Evolutionary conservation across 2,329 filamentous ascomycete genomes (phyloP), one percentile per base, ranked within the genome.

Genomic region (Nemania sp.): DNA sequence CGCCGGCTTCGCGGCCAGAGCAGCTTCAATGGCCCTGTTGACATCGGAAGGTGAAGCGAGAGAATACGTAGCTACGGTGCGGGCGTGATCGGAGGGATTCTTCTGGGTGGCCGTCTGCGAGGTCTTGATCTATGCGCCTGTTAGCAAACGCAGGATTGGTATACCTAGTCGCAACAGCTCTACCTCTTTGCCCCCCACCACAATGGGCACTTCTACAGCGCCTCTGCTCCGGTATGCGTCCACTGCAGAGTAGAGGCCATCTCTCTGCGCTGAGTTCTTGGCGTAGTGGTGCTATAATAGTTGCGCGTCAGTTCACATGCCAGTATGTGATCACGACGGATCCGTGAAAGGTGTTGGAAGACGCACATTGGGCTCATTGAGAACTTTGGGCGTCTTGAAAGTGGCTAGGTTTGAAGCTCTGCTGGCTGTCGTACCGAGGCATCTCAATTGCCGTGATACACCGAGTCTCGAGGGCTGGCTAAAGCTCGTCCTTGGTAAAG

Each of bases 291-390:
- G 89, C 91, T 97, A 64, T 52, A n/a, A n/a, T n/a, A n/a, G n/a
- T 52, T 2, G 44, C 50, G 33, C 5, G 47, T 55, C 34, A 54
- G 44, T 19, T 24, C 33, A 28, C 26, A 20, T 5, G 15, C 14
- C 40, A 7, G 17, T 14, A 55, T 17, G 37, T 17, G 37, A 3
- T 26, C 22, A 19, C 19, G 41, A 34, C 12, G 26, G 34, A 26
- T 20, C 22, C 12, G 14, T 8, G 14, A 46, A 20, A 20, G 33
- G 17, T 28, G 11, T 37, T 1, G 36, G 19, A 24, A 39, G 28
- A 80, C 90, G 72, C 74, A 96, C 92, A 72, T 97, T 99, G n/a
- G 91, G 91, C 77, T 99, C 94, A 71, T 99, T 99, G 70, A 83
- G 78, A 65, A 97, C 84, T 60, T 86, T 86, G 44, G 94, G 94